Conservation (phyloP, 139 green algal genomes). For the Tetradesmus obliquus region DNA sequence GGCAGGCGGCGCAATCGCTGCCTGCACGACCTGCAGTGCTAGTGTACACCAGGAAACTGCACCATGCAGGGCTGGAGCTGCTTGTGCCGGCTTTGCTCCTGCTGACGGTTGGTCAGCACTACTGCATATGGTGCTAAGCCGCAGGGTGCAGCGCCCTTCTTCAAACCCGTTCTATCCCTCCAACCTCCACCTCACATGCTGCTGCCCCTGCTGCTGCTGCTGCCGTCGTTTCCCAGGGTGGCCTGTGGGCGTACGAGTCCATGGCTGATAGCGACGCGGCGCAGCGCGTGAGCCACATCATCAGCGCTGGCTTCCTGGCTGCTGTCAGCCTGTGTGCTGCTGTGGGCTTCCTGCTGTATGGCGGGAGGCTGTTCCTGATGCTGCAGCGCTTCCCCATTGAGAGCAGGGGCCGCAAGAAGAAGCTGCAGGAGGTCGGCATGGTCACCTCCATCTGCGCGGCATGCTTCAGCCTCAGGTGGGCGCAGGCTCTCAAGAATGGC, state of each 20-base stretch:
- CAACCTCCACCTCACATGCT: background rate
- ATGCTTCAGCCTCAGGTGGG: conserved; percentile 87
- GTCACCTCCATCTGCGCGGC: conserved; percentile 95
- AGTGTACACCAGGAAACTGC: background rate
- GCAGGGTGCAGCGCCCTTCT: background rate
- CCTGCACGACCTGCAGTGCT: too few relatives aligned
- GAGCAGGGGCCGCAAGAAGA: conserved; percentile 91
- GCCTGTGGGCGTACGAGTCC: conserved; percentile 55
- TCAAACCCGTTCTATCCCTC: background rate
- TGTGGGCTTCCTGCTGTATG: conserved; percentile 94
- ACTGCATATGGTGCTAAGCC: background rate
- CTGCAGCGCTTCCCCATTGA: conserved; percentile 97
- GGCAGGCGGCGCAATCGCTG: background rate
- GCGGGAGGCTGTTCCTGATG: conserved; percentile 94
- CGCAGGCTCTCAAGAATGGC: background rate
- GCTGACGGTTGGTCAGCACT: too few relatives aligned
- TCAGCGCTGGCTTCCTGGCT: conserved; percentile 78
- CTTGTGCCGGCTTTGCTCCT: background rate
- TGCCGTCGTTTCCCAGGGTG: conserved; percentile 34
- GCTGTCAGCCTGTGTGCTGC: conserved; percentile 84
- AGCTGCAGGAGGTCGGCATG: conserved; percentile 95
- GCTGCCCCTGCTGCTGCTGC: background rate
- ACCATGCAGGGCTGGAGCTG: background rate
- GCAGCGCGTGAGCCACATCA: conserved; percentile 52
- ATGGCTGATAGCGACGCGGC: conserved; percentile 31